phyloP scores from a whole-genome alignment of 331 rosid genomes.

The Acacia pycnantha region DNA sequence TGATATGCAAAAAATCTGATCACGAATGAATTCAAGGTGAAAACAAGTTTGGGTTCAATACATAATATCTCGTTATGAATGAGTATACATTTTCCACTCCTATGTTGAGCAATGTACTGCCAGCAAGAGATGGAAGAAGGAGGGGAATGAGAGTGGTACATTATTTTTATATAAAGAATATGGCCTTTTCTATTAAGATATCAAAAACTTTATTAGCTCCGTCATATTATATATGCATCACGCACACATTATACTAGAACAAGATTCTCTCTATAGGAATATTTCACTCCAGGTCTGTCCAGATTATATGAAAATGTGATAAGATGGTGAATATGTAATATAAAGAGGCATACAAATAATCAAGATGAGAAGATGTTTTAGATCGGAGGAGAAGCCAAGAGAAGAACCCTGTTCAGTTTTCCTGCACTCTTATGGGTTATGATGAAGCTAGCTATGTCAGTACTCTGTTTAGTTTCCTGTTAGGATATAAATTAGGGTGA shows the following conservation, averaged over 20 bases:
- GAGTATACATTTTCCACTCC: background rate
- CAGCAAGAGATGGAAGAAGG: background rate
- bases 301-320: background rate
- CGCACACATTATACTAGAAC: background rate
- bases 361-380: background rate
- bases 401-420: background rate
- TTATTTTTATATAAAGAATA: background rate
- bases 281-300: background rate
- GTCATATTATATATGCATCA: background rate
- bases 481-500: too few species aligned
- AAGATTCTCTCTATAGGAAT: background rate
- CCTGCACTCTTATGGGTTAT: background rate
- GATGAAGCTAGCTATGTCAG: background rate
- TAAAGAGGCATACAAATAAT: too few species aligned
- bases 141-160: background rate
- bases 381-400: background rate
- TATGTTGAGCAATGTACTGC: background rate
- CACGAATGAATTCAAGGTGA: background rate
- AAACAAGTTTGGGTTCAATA: background rate
- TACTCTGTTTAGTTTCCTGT: too few species aligned
- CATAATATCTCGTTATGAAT: slow-evolving; percentile 48
- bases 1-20: slow-evolving; percentile 28
- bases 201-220: background rate
- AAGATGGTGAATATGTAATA: background rate
- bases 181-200: background rate